Base-by-base conservation (phyloP, 768 basidiomycete genomes). In the Amanita exitialis region DNA sequence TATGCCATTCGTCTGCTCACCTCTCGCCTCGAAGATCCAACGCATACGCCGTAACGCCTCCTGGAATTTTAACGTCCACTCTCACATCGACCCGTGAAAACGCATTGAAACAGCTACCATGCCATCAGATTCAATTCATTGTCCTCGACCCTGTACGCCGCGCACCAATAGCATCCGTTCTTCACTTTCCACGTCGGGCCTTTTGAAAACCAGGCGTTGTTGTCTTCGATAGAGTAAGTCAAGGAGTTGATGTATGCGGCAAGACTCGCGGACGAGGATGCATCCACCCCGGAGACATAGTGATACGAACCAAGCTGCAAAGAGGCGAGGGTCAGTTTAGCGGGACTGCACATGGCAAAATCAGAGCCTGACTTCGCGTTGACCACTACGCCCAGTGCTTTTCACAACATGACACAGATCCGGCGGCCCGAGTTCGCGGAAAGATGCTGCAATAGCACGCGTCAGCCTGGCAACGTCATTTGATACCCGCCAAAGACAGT, bases 181-280 rank as follows among this genome's bases (percentile, higher is more conserved):
- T 84, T 77, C 18, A 99, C 90, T 65, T 93, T 95, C 90, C 91
- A 98, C 6, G 76, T 69, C 3, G 84, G 70, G 4, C 82, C 77
- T 61, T 89, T 90, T 30, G 84, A 82, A 63, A 96, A 96, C 96
- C 96, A 99, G 3, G 90, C 84, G 23, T 83, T 79, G 50, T 76
- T 82, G 56, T 94, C 93, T 61, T 97, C 96, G 55, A 98, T 83
- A 15, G 86, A 80, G 62, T 97, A 98, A 5, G 91, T 95, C n/a
- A 98, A 75, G 20, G 93, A 96, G 70, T 99, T 98, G 67, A 98
- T 88, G 68, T 99, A 99, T 9, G 96, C 95, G 4, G 96, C 96
- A 25, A 99, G 77, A 0, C 93, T 95, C 3, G 96, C 96, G 16
- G 94, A 97, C 5, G 95, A 96, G 15, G 93, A 97, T 1, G 95